Conservation (phyloP, 805 yeast genomes). For the Wickerhamiella lipophila region DNA sequence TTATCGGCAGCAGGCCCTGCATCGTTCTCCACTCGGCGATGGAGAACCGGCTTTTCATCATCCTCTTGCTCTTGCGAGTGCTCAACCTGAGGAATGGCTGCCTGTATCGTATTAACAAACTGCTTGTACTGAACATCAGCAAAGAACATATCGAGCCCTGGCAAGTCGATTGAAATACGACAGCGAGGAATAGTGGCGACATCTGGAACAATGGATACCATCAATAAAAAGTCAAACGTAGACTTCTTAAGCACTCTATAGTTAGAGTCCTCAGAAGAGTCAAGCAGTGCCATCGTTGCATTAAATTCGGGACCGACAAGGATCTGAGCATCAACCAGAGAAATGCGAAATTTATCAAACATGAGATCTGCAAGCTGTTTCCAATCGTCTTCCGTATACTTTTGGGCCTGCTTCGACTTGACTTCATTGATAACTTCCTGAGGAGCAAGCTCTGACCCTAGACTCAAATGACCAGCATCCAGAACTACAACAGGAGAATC, state of each 20-base stretch:
- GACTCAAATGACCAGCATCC: slow-evolving; percentile 91
- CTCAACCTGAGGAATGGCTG: slow-evolving; percentile 42
- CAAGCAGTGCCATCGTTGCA: slow-evolving; percentile 49
- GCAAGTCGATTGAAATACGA: slow-evolving; percentile 64
- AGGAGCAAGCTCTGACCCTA: slow-evolving; percentile 52
- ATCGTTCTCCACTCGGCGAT: slow-evolving; percentile 13
- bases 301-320: slow-evolving; percentile 73
- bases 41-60: slow-evolving; percentile 8
- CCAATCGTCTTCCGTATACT: slow-evolving; percentile 60
- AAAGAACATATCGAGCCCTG: slow-evolving; percentile 54
- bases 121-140: slow-evolving; percentile 87
- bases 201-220: slow-evolving; percentile 73
- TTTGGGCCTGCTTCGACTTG: slow-evolving; percentile 42
- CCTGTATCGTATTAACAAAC: slow-evolving; percentile 63
- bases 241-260: slow-evolving; percentile 57
- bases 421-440: slow-evolving; percentile 54
- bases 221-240: slow-evolving; percentile 59
- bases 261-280: background rate
- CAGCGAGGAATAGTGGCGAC: slow-evolving; percentile 62
- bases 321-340: slow-evolving; percentile 74
- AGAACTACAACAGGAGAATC: slow-evolving; percentile 79
- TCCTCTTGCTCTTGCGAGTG: slow-evolving; percentile 15
- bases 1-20: background rate
- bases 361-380: slow-evolving; percentile 57
- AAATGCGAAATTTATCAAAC: slow-evolving; percentile 77